Percentiles rank a stretch among this genome's conserved stretches.
phyloP scores from a whole-genome alignment of 2,329 filamentous ascomycete species.

The Cadophora malorum region DNA sequence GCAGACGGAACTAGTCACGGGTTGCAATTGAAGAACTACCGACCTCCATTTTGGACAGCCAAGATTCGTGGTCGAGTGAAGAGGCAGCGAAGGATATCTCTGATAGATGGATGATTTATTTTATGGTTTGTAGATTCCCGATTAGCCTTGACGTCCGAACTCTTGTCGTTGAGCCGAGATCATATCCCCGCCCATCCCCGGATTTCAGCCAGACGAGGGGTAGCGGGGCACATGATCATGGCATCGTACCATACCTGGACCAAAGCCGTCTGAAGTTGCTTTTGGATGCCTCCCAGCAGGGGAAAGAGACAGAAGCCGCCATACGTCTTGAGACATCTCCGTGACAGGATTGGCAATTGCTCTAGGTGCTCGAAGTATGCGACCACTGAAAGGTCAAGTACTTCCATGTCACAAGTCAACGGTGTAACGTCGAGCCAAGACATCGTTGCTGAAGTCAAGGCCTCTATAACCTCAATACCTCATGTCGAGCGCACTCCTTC shows the following conservation, averaged over 20 bases:
- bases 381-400: no score
- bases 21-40: not conserved
- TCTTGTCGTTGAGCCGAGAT: not conserved
- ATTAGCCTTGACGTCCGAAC: not conserved
- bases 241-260: not conserved
- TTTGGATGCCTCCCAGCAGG: not conserved
- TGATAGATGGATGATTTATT: not conserved
- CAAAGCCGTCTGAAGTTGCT: not conserved
- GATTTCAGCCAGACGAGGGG: conserved; percentile 1
- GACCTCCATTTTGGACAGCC: no score
- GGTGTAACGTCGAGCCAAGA: no score
- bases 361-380: no score
- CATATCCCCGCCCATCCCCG: not conserved
- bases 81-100: not conserved
- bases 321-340: no score
- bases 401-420: no score
- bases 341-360: no score
- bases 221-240: not conserved
- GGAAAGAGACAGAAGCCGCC: no score
- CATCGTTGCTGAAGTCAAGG: no score
- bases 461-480: no score
- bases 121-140: not conserved
- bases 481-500: no score
- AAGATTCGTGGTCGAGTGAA: not conserved
- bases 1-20: not conserved